phyloP scores from a whole-genome alignment of 2,329 filamentous ascomycete species.

The Didymella keratinophila region DNA sequence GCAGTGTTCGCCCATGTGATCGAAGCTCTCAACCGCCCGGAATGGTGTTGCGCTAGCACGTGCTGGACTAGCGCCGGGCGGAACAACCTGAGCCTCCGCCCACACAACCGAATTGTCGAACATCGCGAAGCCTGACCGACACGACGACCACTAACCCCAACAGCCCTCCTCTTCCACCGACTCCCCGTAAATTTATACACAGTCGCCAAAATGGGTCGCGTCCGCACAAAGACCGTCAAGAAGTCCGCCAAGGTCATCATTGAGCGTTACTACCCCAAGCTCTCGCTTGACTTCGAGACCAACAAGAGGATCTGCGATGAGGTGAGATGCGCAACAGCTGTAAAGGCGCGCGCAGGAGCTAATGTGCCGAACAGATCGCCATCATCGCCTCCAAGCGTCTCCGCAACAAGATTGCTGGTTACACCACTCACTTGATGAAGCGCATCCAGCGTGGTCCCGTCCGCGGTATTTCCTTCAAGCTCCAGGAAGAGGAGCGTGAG shows the following conservation, averaged over 20 bases:
- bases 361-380: conserved; percentile 77
- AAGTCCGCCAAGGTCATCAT: conserved; percentile 99
- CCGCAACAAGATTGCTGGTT: conserved; percentile 92
- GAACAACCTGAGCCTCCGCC: conserved; percentile 6
- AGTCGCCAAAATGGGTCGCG: conserved; percentile 62
- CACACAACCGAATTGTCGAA: conserved; percentile 25
- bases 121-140: conserved; percentile 10
- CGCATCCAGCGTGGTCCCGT: conserved; percentile 99
- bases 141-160: conserved; percentile 43
- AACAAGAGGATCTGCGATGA: conserved; percentile 99
- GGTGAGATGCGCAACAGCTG: conserved; percentile 23
- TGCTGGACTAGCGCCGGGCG: conserved; percentile 5
- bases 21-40: too few species aligned
- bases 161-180: conserved; percentile 38
- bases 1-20: neutral
- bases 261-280: conserved; percentile 82
- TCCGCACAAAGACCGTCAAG: conserved; percentile 73
- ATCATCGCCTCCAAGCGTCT: conserved; percentile 99
- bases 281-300: conserved; percentile 99
- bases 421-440: conserved; percentile 93
- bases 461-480: conserved; percentile 99
- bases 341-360: conserved; percentile 52
- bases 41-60: neutral
- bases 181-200: conserved; percentile 34
- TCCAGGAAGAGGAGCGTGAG: conserved; percentile 99